Conservation (phyloP, 805 yeast genomes). For the Danielia oregonensis region DNA sequence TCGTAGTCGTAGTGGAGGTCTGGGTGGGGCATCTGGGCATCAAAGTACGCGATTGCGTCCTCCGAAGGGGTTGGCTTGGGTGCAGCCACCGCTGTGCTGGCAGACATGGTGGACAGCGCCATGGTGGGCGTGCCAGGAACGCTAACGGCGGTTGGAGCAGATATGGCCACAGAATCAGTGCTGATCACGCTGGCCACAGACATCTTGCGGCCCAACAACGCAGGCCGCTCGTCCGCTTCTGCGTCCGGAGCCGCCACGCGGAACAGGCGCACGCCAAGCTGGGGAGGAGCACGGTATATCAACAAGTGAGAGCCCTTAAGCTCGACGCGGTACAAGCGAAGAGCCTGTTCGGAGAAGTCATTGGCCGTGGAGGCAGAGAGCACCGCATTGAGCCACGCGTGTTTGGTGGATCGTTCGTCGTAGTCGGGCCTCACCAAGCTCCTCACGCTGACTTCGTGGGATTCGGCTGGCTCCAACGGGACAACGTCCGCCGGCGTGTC, state of each 20-base stretch:
- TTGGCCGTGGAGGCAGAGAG: conserved; percentile 28
- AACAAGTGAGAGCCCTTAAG: conserved; percentile 64
- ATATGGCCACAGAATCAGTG: not conserved
- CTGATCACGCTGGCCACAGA: not conserved
- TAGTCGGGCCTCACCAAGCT: conserved; percentile 27
- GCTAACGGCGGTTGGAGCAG: not conserved
- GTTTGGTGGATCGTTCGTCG: conserved; percentile 28
- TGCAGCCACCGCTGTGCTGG: not conserved
- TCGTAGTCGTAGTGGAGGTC: conserved; percentile 42
- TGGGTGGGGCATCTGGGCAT: conserved; percentile 33
- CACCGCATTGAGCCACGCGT: conserved; percentile 37
- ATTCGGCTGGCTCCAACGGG: not conserved
- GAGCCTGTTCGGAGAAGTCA: conserved; percentile 21
- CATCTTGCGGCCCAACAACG: not conserved
- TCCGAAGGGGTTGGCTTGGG: not conserved
- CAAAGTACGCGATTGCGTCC: conserved; percentile 20
- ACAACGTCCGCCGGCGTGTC: conserved; percentile 3
- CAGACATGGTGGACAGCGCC: not conserved
- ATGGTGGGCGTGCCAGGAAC: not conserved
- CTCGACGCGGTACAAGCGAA: conserved; percentile 17
- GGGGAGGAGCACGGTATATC: conserved; percentile 38
- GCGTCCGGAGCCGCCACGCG: conserved; percentile 2
- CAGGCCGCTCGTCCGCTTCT: not conserved
- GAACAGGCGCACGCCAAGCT: conserved; percentile 15
- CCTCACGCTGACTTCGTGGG: conserved; percentile 11